phyloP scores from a whole-genome alignment of 1,139 yeast species.

The Candida glucosophila region DNA sequence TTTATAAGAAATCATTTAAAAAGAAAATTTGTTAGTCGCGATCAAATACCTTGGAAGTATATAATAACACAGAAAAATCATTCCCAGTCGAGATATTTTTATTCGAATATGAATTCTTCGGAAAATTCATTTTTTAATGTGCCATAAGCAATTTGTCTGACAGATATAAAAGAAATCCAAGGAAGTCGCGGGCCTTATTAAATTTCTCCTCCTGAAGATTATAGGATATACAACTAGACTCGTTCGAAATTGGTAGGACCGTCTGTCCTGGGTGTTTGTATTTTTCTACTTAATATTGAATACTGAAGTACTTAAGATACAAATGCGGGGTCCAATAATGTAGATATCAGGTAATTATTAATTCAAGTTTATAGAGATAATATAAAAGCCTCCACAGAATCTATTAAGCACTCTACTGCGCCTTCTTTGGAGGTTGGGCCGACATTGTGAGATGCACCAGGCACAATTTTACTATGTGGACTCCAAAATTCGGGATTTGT shows the following conservation, averaged over 20 bases:
- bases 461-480: conserved; percentile 41
- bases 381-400: conserved; percentile 22
- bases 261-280: too few species aligned
- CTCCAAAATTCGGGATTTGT: conserved; percentile 44
- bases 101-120: conserved; percentile 8
- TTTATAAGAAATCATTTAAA: conserved; percentile 7
- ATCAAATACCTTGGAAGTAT: conserved; percentile 2
- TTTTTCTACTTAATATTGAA: too few species aligned
- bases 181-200: conserved; percentile 4
- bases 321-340: neutral
- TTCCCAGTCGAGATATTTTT: conserved; percentile 26
- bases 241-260: too few species aligned
- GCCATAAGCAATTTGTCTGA: neutral
- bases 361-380: conserved; percentile 6
- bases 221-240: conserved; percentile 8
- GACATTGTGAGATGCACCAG: conserved; percentile 55
- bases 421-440: conserved; percentile 28
- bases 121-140: conserved; percentile 1
- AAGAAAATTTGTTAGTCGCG: conserved; percentile 2
- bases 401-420: conserved; percentile 22
- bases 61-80: conserved; percentile 25
- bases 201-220: conserved; percentile 12
- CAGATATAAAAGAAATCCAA: neutral
- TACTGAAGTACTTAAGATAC: neutral
- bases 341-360: neutral